These are phyloP conservation scores for Nicotiana paniculata DNA, from an alignment of 257 asterid species.

Conservation along the genomic window DNA sequence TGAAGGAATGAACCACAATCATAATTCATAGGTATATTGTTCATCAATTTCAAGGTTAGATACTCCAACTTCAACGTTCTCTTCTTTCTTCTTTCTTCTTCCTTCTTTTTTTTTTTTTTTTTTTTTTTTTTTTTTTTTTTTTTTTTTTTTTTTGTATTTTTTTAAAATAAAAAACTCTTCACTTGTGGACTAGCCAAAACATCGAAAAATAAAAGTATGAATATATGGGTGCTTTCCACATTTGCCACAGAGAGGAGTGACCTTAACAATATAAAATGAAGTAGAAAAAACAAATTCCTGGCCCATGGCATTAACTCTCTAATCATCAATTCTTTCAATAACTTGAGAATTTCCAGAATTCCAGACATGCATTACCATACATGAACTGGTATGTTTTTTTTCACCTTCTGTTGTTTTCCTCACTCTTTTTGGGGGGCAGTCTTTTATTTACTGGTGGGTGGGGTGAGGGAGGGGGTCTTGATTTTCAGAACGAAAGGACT, in stretches of 20 bases:
- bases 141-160: background rate
- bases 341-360: background rate
- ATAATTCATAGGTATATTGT: background rate
- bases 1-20: background rate
- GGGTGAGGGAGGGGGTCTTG: too few relatives aligned
- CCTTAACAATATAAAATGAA: background rate
- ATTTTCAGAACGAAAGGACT: background rate
- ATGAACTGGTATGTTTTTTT: background rate
- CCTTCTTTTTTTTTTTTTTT: too few relatives aligned
- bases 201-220: background rate
- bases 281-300: background rate
- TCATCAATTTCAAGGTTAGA: background rate
- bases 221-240: background rate
- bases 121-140: background rate
- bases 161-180: background rate
- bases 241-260: background rate
- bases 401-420: background rate
- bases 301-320: too few relatives aligned
- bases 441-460: background rate
- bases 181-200: background rate
- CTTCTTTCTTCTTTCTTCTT: too few relatives aligned
- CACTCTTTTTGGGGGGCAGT: too few relatives aligned
- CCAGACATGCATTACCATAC: background rate
- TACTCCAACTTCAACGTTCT: background rate
- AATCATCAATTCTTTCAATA: background rate